Evolutionary conservation across 2,329 filamentous ascomycete genomes (phyloP).

Genomic region (Dothideomycetes sp.): DNA sequence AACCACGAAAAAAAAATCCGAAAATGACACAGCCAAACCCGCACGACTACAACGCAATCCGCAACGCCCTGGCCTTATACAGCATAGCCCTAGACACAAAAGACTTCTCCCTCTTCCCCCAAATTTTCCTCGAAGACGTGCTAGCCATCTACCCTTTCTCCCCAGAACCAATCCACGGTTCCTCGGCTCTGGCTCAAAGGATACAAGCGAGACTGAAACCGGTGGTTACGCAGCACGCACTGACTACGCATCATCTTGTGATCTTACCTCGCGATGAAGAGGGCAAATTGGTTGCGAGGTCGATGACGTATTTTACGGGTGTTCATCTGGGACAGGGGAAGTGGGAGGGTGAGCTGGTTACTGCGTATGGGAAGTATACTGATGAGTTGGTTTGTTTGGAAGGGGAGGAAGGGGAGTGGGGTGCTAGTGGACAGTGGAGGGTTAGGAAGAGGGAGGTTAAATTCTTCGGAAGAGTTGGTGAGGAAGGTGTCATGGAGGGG

Average conservation of each 20-base stretch:
- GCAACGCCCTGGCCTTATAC: slow-evolving; percentile 34
- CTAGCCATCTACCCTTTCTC: slow-evolving; percentile 32
- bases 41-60: slow-evolving; percentile 31
- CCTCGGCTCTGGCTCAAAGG: slow-evolving; percentile 23
- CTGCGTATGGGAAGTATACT: slow-evolving; percentile 34
- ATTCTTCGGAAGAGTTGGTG: slow-evolving; percentile 30
- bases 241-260: slow-evolving; percentile 30
- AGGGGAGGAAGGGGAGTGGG: slow-evolving; percentile 17
- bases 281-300: slow-evolving; percentile 23
- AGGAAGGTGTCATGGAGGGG: slow-evolving; percentile 27
- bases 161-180: slow-evolving; percentile 24
- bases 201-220: slow-evolving; percentile 29
- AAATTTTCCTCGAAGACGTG: slow-evolving; percentile 34
- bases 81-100: slow-evolving; percentile 38
- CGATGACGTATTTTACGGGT: slow-evolving; percentile 34
- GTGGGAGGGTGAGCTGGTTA: slow-evolving; percentile 32
- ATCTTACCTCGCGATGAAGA: slow-evolving; percentile 13
- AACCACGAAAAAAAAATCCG: too few relatives aligned
- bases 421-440: slow-evolving; percentile 33
- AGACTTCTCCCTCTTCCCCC: slow-evolving; percentile 28
- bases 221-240: slow-evolving; percentile 33
- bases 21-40: slow-evolving; percentile 16
- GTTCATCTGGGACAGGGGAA: slow-evolving; percentile 35
- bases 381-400: slow-evolving; percentile 29
- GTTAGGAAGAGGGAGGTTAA: slow-evolving; percentile 29